phyloP scores from a whole-genome alignment of 2,329 filamentous ascomycete species.

The Diaporthe humulicola region DNA sequence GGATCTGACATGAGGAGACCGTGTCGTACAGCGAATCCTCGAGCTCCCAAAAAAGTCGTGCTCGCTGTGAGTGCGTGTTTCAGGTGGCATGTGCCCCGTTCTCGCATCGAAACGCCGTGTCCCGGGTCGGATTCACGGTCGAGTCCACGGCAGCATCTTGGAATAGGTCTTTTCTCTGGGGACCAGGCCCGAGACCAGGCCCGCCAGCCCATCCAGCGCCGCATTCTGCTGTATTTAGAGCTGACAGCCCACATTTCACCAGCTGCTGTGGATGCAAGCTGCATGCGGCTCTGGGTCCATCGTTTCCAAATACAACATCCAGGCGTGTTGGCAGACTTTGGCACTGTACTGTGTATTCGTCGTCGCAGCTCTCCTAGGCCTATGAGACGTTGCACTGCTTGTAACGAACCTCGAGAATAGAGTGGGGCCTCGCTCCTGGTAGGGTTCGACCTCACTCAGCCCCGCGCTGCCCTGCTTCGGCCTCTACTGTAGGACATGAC shows the following conservation, averaged over 20 bases:
- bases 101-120: conserved; percentile 10
- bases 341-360: background rate
- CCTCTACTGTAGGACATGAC: background rate
- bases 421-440: conserved; percentile 4
- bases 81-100: conserved; percentile 22
- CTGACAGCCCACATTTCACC: conserved; percentile 36
- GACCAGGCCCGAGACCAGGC: conserved; percentile 10
- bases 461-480: conserved; percentile 4
- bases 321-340: background rate
- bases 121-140: background rate
- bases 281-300: conserved; percentile 6
- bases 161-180: conserved; percentile 8
- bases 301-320: background rate
- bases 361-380: background rate
- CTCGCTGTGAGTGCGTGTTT: conserved; percentile 8
- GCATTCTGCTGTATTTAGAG: conserved; percentile 33
- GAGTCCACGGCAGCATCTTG: conserved; percentile 11
- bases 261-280: background rate
- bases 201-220: conserved; percentile 17
- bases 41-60: conserved; percentile 4
- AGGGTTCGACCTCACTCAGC: conserved; percentile 17
- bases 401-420: background rate
- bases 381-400: background rate
- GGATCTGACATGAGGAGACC: background rate
- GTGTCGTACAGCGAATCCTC: conserved; percentile 14